phyloP scores from a whole-genome alignment of 1,284 basidiomycete species.

The Ustilago bromivora region DNA sequence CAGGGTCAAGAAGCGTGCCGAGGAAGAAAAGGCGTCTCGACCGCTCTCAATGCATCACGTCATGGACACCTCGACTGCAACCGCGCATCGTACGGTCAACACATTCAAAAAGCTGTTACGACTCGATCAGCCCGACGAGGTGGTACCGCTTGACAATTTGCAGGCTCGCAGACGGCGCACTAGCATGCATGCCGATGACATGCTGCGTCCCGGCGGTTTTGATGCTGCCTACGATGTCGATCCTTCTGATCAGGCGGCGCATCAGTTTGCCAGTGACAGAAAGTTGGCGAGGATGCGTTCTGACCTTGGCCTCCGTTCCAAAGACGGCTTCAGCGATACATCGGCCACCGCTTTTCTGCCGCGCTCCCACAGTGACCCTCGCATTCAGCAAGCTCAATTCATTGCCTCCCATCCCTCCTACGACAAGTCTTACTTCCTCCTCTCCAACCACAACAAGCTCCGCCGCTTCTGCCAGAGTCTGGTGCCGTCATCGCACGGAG shows the following conservation, averaged over 20 bases:
- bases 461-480: slow-evolving; percentile 85
- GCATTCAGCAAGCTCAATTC: slow-evolving; percentile 86
- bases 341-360: slow-evolving; percentile 52
- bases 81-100: slow-evolving; percentile 44
- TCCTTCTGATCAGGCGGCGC: slow-evolving; percentile 63
- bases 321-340: slow-evolving; percentile 33
- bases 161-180: slow-evolving; percentile 53
- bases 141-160: slow-evolving; percentile 75
- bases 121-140: slow-evolving; percentile 75
- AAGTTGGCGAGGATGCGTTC: slow-evolving; percentile 72
- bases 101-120: slow-evolving; percentile 57
- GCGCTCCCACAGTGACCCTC: slow-evolving; percentile 76
- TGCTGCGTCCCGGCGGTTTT: slow-evolving; percentile 26
- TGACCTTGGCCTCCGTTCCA: slow-evolving; percentile 59
- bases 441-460: slow-evolving; percentile 82
- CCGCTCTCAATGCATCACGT: slow-evolving; percentile 38
- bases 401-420: slow-evolving; percentile 90
- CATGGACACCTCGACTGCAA: slow-evolving; percentile 32
- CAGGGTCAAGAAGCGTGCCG: slow-evolving; percentile 15
- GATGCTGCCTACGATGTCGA: slow-evolving; percentile 38
- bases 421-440: slow-evolving; percentile 90
- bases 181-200: slow-evolving; percentile 52
- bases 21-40: slow-evolving; percentile 33
- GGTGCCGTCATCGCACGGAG: slow-evolving; percentile 83
- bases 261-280: slow-evolving; percentile 76